Evolutionary conservation across 108 stramenopile species (phyloP).

Genomic region (Nitzschia sp.): DNA sequence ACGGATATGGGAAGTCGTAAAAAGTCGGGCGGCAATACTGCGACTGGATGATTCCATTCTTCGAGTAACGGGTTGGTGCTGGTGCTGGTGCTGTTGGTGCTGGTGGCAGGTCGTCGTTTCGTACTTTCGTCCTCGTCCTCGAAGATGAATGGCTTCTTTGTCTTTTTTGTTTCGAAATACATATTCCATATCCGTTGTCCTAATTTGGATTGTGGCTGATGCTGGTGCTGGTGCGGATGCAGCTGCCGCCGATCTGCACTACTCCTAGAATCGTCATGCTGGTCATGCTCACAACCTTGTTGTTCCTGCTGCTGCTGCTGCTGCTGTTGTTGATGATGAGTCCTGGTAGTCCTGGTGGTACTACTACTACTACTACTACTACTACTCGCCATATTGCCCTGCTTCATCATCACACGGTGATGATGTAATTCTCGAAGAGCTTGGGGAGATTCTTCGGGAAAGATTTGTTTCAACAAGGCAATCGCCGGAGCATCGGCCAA

Average conservation of each 20-base stretch:
- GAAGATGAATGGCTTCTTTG: background rate
- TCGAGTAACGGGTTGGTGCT: too few species aligned
- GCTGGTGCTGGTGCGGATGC: too few species aligned
- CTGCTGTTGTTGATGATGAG: slow-evolving; percentile 4
- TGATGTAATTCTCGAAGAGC: slow-evolving; percentile 36
- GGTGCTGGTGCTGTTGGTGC: too few species aligned
- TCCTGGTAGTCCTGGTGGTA: background rate
- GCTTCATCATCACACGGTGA: too few species aligned
- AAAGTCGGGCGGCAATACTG: slow-evolving; percentile 41
- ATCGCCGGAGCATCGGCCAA: slow-evolving; percentile 33
- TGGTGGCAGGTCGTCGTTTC: background rate
- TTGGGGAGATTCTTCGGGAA: slow-evolving; percentile 38
- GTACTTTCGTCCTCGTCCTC: background rate
- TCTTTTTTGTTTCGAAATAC: background rate
- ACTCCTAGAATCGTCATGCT: too few species aligned
- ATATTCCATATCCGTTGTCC: slow-evolving; percentile 2
- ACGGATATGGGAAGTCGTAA: slow-evolving; percentile 36
- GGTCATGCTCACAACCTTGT: too few species aligned
- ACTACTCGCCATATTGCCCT: background rate
- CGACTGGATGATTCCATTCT: background rate
- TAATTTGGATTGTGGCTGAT: slow-evolving; percentile 2
- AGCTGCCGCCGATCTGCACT: too few species aligned
- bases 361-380: background rate
- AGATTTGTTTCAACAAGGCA: slow-evolving; percentile 43
- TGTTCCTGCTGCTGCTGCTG: too few species aligned